A percentile compares a stretch with the other conserved stretches of the same genome.
phyloP scores from a whole-genome alignment of 2,329 filamentous ascomycete species.

The Aspergillus nomiae region DNA sequence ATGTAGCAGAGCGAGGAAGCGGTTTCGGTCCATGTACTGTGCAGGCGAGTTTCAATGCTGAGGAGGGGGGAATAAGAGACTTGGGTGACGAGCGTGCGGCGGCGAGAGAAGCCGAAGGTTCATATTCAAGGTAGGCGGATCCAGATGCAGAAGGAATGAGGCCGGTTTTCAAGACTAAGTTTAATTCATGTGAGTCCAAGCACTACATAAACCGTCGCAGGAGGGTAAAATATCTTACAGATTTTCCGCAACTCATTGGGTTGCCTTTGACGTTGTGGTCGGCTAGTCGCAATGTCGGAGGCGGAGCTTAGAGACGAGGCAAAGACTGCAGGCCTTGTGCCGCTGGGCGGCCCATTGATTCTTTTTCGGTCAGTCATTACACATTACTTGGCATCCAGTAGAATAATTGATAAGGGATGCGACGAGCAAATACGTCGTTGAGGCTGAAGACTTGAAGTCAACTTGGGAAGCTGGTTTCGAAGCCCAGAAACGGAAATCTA shows the following conservation, averaged over 20 bases:
- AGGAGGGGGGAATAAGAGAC: conserved; percentile 55
- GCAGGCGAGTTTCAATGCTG: conserved; percentile 86
- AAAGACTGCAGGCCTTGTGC: conserved; percentile 74
- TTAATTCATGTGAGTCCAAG: conserved; percentile 21
- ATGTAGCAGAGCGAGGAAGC: conserved; percentile 83
- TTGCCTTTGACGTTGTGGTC: conserved; percentile 60
- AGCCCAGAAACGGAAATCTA: conserved; percentile 38
- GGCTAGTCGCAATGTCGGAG: conserved; percentile 50
- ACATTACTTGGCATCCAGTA: conserved; percentile 22
- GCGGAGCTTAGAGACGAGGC: conserved; percentile 47
- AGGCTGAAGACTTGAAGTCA: conserved; percentile 10
- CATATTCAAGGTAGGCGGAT: conserved; percentile 68
- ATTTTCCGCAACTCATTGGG: conserved; percentile 78
- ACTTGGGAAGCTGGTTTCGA: conserved; percentile 11
- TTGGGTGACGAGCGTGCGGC: conserved; percentile 46
- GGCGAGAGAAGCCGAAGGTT: conserved; percentile 51
- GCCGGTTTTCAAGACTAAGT: conserved; percentile 80
- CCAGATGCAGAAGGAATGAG: conserved; percentile 91
- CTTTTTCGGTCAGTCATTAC: conserved; percentile 81
- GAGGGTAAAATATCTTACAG: conserved; percentile 59
- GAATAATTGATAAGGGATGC: conserved; percentile 7
- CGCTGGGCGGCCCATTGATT: conserved; percentile 82
- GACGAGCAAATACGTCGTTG: conserved; percentile 5
- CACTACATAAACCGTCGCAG: background rate
- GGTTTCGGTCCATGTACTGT: conserved; percentile 92